Conservation (phyloP, 78 protist genomes). For the Dictyostelium firmibasis region DNA sequence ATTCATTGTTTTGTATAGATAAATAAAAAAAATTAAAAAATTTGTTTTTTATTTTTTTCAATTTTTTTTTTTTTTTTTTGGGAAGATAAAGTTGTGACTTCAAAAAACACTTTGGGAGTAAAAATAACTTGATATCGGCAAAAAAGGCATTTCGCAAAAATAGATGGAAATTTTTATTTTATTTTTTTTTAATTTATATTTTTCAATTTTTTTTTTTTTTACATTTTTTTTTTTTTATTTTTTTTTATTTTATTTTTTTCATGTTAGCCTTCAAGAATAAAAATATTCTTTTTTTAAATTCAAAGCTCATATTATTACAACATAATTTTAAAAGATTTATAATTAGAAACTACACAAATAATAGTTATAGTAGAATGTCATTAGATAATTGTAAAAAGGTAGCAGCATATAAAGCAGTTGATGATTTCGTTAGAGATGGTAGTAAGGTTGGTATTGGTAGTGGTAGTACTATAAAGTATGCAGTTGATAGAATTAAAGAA, state of each 20-base stretch:
- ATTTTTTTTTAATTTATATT: too few relatives aligned
- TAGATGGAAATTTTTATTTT: too few relatives aligned
- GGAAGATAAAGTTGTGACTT: too few relatives aligned
- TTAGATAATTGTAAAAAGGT: constrained; percentile 71
- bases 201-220: too few relatives aligned
- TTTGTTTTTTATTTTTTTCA: too few relatives aligned
- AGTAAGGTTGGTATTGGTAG: constrained; percentile 89
- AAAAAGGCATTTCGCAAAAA: background rate
- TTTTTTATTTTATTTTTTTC: background rate
- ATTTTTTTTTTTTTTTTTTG: too few relatives aligned
- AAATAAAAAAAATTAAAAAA: too few relatives aligned
- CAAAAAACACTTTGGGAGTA: too few relatives aligned
- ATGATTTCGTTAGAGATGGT: constrained; percentile 62
- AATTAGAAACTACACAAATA: background rate
- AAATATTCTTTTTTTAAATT: background rate
- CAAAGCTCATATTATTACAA: background rate
- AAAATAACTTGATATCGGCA: too few relatives aligned
- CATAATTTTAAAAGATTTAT: background rate
- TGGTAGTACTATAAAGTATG: constrained; percentile 93
- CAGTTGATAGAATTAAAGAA: constrained; percentile 79
- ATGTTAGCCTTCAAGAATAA: background rate
- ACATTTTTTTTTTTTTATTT: too few relatives aligned
- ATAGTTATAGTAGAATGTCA: background rate
- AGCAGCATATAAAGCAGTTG: constrained; percentile 87
- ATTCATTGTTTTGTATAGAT: too few relatives aligned